These are phyloP conservation scores for Aurantiochytrium sp. DNA, from an alignment of 108 stramenopile species.

Conservation along the genomic window DNA sequence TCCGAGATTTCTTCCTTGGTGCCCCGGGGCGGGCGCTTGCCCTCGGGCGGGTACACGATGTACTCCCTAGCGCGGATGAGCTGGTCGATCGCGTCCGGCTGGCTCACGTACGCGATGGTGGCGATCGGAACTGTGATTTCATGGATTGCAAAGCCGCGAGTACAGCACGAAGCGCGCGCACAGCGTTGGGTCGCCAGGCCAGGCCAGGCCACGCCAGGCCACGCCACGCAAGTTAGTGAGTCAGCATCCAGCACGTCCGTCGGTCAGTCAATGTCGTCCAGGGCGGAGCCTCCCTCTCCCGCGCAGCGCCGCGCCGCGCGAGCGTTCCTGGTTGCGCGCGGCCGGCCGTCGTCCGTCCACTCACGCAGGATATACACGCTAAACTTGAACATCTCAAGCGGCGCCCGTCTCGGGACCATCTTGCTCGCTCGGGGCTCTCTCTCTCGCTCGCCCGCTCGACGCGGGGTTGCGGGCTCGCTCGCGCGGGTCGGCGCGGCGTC, in stretches of 20 bases:
- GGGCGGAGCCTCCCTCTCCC: no score
- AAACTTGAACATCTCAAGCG: constrained; percentile 23
- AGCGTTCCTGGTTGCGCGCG: neutral
- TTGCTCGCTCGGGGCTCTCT: no score
- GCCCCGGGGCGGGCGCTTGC: neutral
- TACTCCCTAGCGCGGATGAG: neutral
- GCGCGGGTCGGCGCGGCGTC: no score
- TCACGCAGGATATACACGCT: neutral
- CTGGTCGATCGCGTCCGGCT: neutral
- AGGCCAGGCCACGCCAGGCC: no score
- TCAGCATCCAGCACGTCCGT: no score
- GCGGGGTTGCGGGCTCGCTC: no score
- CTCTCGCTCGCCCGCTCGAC: no score
- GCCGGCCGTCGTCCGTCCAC: neutral
- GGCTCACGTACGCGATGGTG: neutral
- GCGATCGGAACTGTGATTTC: neutral
- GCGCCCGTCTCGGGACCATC: neutral
- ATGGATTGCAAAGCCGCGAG: no score
- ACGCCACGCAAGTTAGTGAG: no score
- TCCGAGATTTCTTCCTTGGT: neutral
- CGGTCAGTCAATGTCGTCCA: no score
- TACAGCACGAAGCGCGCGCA: neutral
- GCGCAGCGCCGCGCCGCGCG: neutral
- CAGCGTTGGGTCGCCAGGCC: neutral
- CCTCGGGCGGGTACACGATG: constrained; percentile 22